phyloP scores from a whole-genome alignment of 139 green algal genomes.

The Chlorella vulgaris region DNA sequence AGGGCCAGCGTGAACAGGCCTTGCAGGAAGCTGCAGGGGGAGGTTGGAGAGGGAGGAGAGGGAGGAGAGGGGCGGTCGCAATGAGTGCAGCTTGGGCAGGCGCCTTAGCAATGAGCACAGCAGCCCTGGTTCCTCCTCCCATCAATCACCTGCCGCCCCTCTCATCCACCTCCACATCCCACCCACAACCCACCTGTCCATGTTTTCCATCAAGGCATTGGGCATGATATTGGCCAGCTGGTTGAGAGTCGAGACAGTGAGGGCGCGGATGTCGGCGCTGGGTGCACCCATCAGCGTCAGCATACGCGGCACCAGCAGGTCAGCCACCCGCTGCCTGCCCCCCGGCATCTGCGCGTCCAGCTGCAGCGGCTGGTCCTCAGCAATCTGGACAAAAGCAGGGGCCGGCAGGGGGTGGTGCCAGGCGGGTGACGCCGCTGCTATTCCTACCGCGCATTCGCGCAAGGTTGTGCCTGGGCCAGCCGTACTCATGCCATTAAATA shows the following conservation, averaged over 20 bases:
- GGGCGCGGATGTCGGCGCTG: constrained; percentile 46
- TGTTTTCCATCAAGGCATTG: constrained; percentile 48
- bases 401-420: neutral
- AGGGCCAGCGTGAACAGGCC: constrained; percentile 89
- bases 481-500: too few species aligned
- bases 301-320: constrained; percentile 74
- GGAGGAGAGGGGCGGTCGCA: neutral
- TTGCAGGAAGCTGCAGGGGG: constrained; percentile 67
- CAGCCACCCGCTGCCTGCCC: constrained; percentile 11
- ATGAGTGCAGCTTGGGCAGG: neutral
- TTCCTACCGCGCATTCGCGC: too few species aligned
- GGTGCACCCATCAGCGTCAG: constrained; percentile 63
- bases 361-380: constrained; percentile 69
- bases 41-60: neutral
- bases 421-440: too few species aligned
- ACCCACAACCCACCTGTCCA: constrained; percentile 57
- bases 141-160: neutral
- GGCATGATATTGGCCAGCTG: constrained; percentile 74
- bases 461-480: too few species aligned
- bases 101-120: neutral
- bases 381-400: constrained; percentile 48
- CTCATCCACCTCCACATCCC: neutral
- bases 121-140: neutral
- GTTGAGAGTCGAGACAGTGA: constrained; percentile 72
- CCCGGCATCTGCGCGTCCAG: constrained; percentile 61